phyloP scores from a whole-genome alignment of 2,329 filamentous ascomycete genomes.

The Sporothrix schenckii region DNA sequence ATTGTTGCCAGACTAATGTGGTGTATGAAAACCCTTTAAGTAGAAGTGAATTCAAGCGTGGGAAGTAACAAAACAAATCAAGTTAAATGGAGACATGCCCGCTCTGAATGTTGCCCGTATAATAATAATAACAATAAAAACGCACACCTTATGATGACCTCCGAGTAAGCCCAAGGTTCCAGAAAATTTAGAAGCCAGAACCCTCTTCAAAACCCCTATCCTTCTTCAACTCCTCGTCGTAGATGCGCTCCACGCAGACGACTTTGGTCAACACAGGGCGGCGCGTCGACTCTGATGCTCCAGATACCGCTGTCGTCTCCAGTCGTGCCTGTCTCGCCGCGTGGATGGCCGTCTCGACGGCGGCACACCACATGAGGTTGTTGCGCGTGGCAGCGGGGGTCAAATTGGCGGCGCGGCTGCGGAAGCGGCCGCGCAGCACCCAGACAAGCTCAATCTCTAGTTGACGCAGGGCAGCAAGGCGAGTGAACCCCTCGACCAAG shows the following conservation, averaged over 20 bases:
- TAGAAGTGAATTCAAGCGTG: too few relatives aligned
- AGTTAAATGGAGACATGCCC: neutral
- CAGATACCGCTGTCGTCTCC: neutral
- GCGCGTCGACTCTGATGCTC: neutral
- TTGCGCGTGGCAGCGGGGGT: neutral
- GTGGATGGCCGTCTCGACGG: slow-evolving; percentile 18
- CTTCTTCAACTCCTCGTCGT: neutral
- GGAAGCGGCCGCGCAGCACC: slow-evolving; percentile 10
- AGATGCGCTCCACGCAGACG: slow-evolving; percentile 28
- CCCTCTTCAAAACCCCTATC: neutral
- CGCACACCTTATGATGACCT: too few relatives aligned
- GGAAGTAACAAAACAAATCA: too few relatives aligned
- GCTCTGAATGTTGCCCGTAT: neutral
- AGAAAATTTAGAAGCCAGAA: neutral
- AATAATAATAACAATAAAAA: neutral
- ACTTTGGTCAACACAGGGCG: neutral
- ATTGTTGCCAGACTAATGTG: too few relatives aligned
- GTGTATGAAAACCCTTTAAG: too few relatives aligned
- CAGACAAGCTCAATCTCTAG: slow-evolving; percentile 47
- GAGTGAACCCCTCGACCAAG: slow-evolving; percentile 43
- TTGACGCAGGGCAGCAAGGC: slow-evolving; percentile 42
- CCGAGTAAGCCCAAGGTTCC: too few relatives aligned
- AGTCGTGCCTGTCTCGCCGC: neutral
- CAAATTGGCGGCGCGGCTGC: slow-evolving; percentile 15
- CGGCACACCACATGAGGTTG: slow-evolving; percentile 17